These are phyloP conservation scores for Scleromitrula shiraiana DNA, from an alignment of 2,329 filamentous ascomycete genomes.

Conservation along the genomic window DNA sequence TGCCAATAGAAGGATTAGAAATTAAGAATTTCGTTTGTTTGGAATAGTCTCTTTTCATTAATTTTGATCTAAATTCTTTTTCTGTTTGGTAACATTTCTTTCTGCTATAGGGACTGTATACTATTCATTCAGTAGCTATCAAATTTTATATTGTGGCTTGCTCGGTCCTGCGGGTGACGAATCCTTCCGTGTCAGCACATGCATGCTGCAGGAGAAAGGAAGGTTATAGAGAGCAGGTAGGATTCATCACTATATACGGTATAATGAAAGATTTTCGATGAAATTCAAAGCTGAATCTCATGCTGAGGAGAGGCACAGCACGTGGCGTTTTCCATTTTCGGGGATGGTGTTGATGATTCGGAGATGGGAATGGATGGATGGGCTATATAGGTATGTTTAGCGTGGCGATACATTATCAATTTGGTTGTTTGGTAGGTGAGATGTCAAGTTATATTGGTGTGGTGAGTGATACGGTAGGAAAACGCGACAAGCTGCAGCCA, in stretches of 20 bases:
- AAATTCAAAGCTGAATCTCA: slow-evolving; percentile 4
- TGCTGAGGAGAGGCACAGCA: slow-evolving; percentile 9
- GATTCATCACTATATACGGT: neutral
- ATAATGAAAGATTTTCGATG: neutral
- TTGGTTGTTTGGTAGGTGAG: neutral
- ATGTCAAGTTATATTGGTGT: slow-evolving; percentile 4
- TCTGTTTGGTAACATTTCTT: neutral
- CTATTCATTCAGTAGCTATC: too few species aligned
- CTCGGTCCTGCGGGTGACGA: slow-evolving; percentile 11
- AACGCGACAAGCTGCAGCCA: slow-evolving; percentile 4
- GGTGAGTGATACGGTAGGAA: neutral
- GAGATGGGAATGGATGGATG: neutral
- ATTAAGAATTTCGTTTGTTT: too few species aligned
- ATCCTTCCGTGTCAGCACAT: slow-evolving; percentile 11
- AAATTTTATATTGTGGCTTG: slow-evolving; percentile 11
- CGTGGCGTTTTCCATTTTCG: slow-evolving; percentile 1
- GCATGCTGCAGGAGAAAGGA: slow-evolving; percentile 10
- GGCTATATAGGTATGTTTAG: neutral
- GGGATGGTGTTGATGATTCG: neutral
- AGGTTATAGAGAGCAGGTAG: neutral
- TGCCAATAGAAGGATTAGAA: too few species aligned
- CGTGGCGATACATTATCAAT: slow-evolving; percentile 1
- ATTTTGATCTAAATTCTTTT: too few species aligned
- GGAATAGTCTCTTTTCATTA: too few species aligned
- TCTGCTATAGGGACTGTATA: too few species aligned